Conservation (phyloP, 352 stramenopile species). For the Pilasporangium apinafurcum region DNA sequence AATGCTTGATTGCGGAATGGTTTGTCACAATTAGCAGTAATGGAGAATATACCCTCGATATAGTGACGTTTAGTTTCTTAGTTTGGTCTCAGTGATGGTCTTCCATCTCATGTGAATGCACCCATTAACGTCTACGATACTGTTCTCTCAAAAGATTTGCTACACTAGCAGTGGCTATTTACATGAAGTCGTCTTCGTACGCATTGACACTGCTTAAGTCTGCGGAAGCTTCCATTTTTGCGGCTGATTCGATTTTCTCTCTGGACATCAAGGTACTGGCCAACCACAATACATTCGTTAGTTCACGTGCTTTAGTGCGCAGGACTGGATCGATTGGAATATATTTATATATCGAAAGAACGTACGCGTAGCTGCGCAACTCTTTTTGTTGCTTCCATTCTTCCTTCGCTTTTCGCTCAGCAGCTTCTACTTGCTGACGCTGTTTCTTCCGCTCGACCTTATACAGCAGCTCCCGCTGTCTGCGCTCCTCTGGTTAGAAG, state of each 20-base stretch:
- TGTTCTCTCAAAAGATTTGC: too few species aligned
- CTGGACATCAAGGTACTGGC: slow-evolving; percentile 48
- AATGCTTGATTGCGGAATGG: too few species aligned
- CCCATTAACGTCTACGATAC: too few species aligned
- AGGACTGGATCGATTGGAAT: too few species aligned
- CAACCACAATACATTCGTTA: not conserved
- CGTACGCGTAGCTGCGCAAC: slow-evolving; percentile 68
- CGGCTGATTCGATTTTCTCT: slow-evolving; percentile 52
- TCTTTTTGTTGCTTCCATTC: slow-evolving; percentile 73
- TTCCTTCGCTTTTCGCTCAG: slow-evolving; percentile 44
- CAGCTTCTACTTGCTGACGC: slow-evolving; percentile 38
- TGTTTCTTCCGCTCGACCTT: slow-evolving; percentile 70
- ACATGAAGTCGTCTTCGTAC: slow-evolving; percentile 84
- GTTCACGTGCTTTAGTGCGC: too few species aligned
- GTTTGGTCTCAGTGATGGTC: too few species aligned
- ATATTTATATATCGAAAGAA: slow-evolving; percentile 1
- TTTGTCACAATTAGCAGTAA: too few species aligned
- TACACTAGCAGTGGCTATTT: too few species aligned
- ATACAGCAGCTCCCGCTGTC: slow-evolving; percentile 61
- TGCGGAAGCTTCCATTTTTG: slow-evolving; percentile 12
- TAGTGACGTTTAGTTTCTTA: too few species aligned
- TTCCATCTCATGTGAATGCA: too few species aligned
- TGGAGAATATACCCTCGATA: too few species aligned
- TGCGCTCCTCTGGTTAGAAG: slow-evolving; percentile 39
- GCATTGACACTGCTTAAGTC: slow-evolving; percentile 25